Evolutionary conservation across 495 filamentous ascomycete genomes (phyloP), one percentile per base, ranked within the genome.

Genomic region (Aspergillus ostianus): DNA sequence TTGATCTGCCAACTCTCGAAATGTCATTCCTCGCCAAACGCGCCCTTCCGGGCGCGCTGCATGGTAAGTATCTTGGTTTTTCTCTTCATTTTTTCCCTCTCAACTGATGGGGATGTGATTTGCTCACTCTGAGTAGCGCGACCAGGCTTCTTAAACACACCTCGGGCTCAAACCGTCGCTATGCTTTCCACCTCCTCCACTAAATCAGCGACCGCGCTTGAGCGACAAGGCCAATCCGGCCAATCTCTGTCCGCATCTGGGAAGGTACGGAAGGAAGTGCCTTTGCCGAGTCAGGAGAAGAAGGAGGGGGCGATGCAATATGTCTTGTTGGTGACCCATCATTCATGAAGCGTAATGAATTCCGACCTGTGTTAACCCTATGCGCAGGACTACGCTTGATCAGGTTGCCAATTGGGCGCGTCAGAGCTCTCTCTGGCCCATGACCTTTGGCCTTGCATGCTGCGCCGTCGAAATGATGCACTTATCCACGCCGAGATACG

Each of bases 401-500:
- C 87, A 90, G 75, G 84, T 96, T 69, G 80, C 92, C 70, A 97
- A 97, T 78, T 97, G 93, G 93, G 91, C 89, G 32, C 91, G 93
- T 45, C 93, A 97, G 75, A 85, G 85, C 57, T 97, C 93, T 18
- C 80, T 97, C 55, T 97, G 93, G 93, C 93, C 93, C 69, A 95
- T 97, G 91, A 97, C 93, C 21, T 97, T 97, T 79, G 93, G 93
- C 51, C 89, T 97, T 51, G 93, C 93, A 56, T 97, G 93, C 84
- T 97, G 93, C 77, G 93, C 93, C 74, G 80, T 97, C 62, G 93
- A 97, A 74, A 97, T 97, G 93, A 97, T 97, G 93, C 93, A 97
- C 74, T 82, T 97, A 20, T 96, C 93, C 32, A 93, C 93, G 30
- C 93, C 93, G 36, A 91, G 93, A 57, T 97, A 97, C 79, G 93